Evolutionary conservation across 768 basidiomycete species (phyloP).

Genomic region (Dioszegia hungarica): DNA sequence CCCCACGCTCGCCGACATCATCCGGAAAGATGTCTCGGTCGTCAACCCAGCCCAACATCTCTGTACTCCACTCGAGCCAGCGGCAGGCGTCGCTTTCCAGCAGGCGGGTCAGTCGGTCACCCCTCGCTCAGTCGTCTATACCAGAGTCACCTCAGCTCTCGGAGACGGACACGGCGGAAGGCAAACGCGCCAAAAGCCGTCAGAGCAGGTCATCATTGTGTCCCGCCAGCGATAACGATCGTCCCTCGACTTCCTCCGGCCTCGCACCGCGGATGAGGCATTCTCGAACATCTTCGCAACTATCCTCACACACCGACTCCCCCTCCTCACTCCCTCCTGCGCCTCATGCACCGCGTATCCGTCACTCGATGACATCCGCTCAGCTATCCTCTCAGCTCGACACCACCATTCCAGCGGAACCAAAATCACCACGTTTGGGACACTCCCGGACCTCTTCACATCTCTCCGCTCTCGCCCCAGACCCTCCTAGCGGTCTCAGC

Average conservation of each 20-base stretch:
- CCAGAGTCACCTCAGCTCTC: neutral
- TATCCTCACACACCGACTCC: neutral
- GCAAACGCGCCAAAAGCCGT: slow-evolving; percentile 11
- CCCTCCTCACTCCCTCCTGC: neutral
- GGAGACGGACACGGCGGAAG: neutral
- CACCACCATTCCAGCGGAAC: neutral
- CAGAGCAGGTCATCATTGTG: slow-evolving; percentile 25
- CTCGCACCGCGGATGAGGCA: slow-evolving; percentile 12
- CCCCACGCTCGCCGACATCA: neutral
- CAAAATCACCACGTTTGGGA: neutral
- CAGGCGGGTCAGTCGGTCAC: slow-evolving; percentile 15
- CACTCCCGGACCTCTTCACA: slow-evolving; percentile 3
- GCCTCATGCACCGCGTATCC: neutral
- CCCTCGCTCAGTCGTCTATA: slow-evolving; percentile 11
- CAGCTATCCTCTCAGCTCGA: neutral
- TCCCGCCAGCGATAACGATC: slow-evolving; percentile 5
- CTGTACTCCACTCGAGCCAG: neutral
- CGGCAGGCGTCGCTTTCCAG: neutral
- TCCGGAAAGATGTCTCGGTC: slow-evolving; percentile 1
- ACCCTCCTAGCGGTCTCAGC: neutral
- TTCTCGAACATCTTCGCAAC: slow-evolving; percentile 15
- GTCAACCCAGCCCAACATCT: slow-evolving; percentile 2
- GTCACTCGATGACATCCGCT: neutral
- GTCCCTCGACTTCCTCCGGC: slow-evolving; percentile 17
- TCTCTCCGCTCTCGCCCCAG: neutral